Evolutionary conservation across 179 eudicot genomes (phyloP), one percentile per base, ranked within the genome.

Genomic region (Vitellaria paradoxa): DNA sequence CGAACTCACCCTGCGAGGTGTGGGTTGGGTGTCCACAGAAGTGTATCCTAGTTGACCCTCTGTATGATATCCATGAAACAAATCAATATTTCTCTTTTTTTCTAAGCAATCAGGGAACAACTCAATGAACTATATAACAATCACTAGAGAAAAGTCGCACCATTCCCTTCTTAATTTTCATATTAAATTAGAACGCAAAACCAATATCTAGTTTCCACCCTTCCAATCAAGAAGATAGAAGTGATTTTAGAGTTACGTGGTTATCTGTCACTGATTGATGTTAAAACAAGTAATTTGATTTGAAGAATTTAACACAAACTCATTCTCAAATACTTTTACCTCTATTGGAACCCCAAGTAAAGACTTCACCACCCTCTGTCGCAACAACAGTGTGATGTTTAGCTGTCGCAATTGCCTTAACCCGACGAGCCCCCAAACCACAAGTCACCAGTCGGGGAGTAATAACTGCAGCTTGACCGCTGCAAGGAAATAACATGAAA

Each of bases 21-120:
- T 96, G 37, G 99, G 91, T 78, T 96, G 99, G 60, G 95, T 88
- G 78, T 96, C 98, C 81, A 96, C 97, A 65, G 99, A 92, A 68
- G 99, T 92, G 74, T 94, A 94, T 55, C 99, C 99, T 81, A 96
- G 99, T 83, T 96, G 99, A 67, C 99, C 99, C 98, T 96, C 99
- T 96, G 89, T 63, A 81, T 18, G 77, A 72, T 40, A 72, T 56
- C 50, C 56, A 72, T 37, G 17, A 24, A 72, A 56, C 49, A 56
- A 55, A 26, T 56, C 68, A 72, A 55, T 57, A 59, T 55, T 72
- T 18, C 30, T 42, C 7, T 30, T 18, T 57, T 61, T 72, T 11
- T 40, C 21, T 11, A 72, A 57, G 10, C 3, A 55, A 52, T 37
- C 20, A 67, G 68, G 52, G 30, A n/a, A 45, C 5, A 37, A 45